Evolutionary conservation across 2,329 filamentous ascomycete species (phyloP), one percentile per base, ranked within the genome.

Genomic region (Teratosphaeria epicoccoides): DNA sequence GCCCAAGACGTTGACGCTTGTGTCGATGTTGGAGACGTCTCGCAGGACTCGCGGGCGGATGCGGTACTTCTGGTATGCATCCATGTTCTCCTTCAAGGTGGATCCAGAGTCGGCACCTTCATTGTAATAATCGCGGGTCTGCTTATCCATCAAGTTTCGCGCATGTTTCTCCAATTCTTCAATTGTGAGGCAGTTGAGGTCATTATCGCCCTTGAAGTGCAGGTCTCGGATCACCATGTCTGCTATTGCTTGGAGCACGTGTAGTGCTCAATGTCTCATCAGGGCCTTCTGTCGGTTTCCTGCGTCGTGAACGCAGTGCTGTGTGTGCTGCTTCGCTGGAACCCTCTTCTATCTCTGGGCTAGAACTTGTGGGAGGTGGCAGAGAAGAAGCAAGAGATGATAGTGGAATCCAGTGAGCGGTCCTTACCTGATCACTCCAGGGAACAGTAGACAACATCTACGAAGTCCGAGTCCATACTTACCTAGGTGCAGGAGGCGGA

Each of bases 11-110:
- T 68, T 66, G 0, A 71, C 71, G 3, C 66, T 68, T 1, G 71
- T 72, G 52, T 72, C 66, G 28, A 72, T 62, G 14, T 57, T 57
- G 3, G 66, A 68, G 12, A 73, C 68, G 58, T 73, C 69, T 23
- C 65, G 61, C 6, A 73, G 61, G 2, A 72, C 68, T n/a, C 71
- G 64, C 12, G 61, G 57, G 43, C 68, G 59, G 53, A 68, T 73
- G 52, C 72, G 68, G 50, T 74, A 68, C 24, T 71, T 70, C 52
- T 73, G 67, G 61, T 73, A 82, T 3, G 77, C 77, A 1, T 69
- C 69, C 51, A 73, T 69, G 53, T 82, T 82, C 54, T 80, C 78
- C 22, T 54, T 56, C 4, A 69, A 54, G 3, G 67, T 69, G n/a
- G 62, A 64, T 28, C 66, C 66, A 12, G 61, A 63, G 54, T 68